A percentile compares a stretch with the other conserved stretches of the same genome.
These are phyloP conservation scores for Blastomyces silverae DNA, from an alignment of 2,329 filamentous ascomycete species.

Conservation along the genomic window DNA sequence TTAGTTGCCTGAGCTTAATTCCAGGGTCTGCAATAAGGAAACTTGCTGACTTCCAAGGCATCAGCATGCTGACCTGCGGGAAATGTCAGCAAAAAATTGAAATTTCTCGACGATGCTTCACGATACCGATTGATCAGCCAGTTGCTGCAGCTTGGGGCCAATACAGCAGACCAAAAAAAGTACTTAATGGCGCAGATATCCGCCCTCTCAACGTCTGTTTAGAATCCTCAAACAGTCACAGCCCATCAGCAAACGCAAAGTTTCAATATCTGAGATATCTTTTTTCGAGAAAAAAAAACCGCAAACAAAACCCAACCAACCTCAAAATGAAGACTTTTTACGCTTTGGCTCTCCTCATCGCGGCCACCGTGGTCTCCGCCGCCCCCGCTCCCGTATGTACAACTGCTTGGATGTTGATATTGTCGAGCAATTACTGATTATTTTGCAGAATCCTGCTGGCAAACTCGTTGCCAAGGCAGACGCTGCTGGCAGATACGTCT, in stretches of 20 bases:
- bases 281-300: background rate
- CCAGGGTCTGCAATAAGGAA: background rate
- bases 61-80: background rate
- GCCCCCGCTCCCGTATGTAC: background rate
- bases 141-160: background rate
- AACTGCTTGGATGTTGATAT: background rate
- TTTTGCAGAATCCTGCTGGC: background rate
- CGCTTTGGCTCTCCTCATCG: slow-evolving; percentile 7
- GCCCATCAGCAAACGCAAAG: background rate
- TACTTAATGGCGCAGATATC: background rate
- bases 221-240: background rate
- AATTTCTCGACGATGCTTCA: background rate
- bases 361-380: background rate
- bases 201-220: background rate
- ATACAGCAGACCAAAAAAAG: background rate
- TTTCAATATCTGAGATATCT: background rate
- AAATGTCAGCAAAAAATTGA: slow-evolving; percentile 1
- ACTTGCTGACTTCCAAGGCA: background rate
- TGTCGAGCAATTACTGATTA: background rate
- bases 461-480: background rate
- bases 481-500: no score
- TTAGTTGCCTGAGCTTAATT: background rate
- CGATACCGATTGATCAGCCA: background rate
- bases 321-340: slow-evolving; percentile 8
- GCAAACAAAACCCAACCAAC: background rate